phyloP scores from a whole-genome alignment of 345 rosid genomes.

The Heritiera littoralis region DNA sequence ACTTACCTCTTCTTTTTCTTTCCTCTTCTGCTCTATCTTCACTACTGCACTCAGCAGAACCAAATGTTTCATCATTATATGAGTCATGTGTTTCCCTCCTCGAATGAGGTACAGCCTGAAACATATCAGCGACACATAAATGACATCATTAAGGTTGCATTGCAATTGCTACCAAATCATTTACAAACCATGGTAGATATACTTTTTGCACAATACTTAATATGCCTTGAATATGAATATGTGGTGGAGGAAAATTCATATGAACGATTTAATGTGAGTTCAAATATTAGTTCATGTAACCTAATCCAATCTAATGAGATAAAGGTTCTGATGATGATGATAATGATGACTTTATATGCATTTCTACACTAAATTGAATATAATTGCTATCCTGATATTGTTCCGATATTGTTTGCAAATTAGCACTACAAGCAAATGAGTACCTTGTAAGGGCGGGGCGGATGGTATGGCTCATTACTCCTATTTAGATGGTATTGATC shows the following conservation, averaged over 20 bases:
- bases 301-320: too few species aligned
- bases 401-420: neutral
- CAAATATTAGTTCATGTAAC: too few species aligned
- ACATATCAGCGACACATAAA: conserved; percentile 16
- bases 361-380: neutral
- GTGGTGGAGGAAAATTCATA: too few species aligned
- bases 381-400: neutral
- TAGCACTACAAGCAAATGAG: conserved; percentile 4
- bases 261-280: too few species aligned
- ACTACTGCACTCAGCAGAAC: conserved; percentile 68
- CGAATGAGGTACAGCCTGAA: conserved; percentile 71
- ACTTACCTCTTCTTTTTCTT: conserved; percentile 86
- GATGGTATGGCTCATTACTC: conserved; percentile 87
- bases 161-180: neutral
- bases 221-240: too few species aligned
- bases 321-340: too few species aligned
- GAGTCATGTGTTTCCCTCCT: conserved; percentile 77
- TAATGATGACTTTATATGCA: too few species aligned
- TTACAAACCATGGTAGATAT: neutral
- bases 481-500: conserved; percentile 63
- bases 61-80: conserved; percentile 88
- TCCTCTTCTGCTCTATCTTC: conserved; percentile 98
- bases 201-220: neutral
- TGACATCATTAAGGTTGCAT: conserved; percentile 3
- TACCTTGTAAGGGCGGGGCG: conserved; percentile 94